Evolutionary conservation across 768 basidiomycete species (phyloP).

Genomic region (Lactifluus piperatus): DNA sequence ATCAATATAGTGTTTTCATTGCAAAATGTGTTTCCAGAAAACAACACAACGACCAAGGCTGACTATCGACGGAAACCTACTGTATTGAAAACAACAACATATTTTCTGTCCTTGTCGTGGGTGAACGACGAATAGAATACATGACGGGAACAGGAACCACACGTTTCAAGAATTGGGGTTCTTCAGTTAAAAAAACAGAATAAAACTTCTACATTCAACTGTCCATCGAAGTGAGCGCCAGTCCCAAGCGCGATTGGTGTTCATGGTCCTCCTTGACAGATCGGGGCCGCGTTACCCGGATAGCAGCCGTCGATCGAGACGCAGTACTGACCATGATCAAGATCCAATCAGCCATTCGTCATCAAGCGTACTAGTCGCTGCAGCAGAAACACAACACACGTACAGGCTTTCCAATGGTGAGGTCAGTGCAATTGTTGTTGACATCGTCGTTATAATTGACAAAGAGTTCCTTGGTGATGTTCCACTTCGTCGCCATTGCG

Average conservation of each 20-base stretch:
- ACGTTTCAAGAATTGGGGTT: too few relatives aligned
- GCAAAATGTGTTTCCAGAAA: too few relatives aligned
- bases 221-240: too few relatives aligned
- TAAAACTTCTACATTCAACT: background rate
- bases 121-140: too few relatives aligned
- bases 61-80: too few relatives aligned
- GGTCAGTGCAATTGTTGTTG: background rate
- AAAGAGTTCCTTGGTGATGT: background rate
- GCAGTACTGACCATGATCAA: constrained; percentile 6
- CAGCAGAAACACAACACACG: background rate
- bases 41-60: too few relatives aligned
- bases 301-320: background rate
- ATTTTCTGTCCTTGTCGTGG: too few relatives aligned
- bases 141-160: too few relatives aligned
- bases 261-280: constrained; percentile 1
- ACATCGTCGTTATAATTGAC: constrained; percentile 8
- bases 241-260: background rate
- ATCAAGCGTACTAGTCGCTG: too few relatives aligned
- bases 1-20: too few relatives aligned
- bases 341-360: background rate
- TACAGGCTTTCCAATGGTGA: background rate
- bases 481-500: background rate
- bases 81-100: too few relatives aligned
- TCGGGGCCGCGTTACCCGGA: background rate
- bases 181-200: background rate